Base-by-base conservation (phyloP, 257 asterid genomes). In the Solanum clarkiae region DNA sequence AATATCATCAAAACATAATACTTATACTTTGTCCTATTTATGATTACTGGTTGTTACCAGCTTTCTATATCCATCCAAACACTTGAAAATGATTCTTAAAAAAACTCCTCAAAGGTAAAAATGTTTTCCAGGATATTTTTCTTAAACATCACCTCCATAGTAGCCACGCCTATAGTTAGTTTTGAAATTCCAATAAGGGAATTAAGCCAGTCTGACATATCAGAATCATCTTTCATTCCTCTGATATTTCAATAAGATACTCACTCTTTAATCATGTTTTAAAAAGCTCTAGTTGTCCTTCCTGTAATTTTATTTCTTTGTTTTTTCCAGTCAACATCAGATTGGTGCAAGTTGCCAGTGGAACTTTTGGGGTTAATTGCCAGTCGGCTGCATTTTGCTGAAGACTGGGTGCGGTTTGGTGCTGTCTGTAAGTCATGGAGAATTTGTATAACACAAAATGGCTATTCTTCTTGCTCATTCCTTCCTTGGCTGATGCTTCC, bases 401-500 rank as follows among this genome's bases (percentile, higher is more conserved):
- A 83, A 40, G 90, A 88, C 57, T 86, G 42, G 65, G 40, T 83
- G 10, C 72, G 63, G 10, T 80, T 88, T 80, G 85, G 85, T 55
- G 70, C 60, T 16, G 86, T 80, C 7, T 88, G 90, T 85, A 60
- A 81, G 85, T 80, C 90, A 47, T 88, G 88, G 90, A 57, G 88
- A 40, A 74, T 53, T 42, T 80, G 68, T 79, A 16, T 83, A 18
- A 57, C 36, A 66, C 59, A 83, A 44, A 66, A 82, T 18, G 81
- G 60, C 65, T 40, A 11, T 17, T 36, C 22, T 70, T 18, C 81
- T 1, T 10, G 85, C 68, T 82, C 86, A 11, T 56, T 85, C 49
- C 62, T 86, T 36, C 90, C 90, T 17, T 88, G 85, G 88, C 65
- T 88, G 32, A 83, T 88, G 86, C 87, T 86, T 59, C 68, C 88